Percentiles rank a stretch among this genome's conserved stretches.
These are phyloP conservation scores for Biscutella laevigata DNA, from an alignment of 441 rosid species.

Conservation along the genomic window DNA sequence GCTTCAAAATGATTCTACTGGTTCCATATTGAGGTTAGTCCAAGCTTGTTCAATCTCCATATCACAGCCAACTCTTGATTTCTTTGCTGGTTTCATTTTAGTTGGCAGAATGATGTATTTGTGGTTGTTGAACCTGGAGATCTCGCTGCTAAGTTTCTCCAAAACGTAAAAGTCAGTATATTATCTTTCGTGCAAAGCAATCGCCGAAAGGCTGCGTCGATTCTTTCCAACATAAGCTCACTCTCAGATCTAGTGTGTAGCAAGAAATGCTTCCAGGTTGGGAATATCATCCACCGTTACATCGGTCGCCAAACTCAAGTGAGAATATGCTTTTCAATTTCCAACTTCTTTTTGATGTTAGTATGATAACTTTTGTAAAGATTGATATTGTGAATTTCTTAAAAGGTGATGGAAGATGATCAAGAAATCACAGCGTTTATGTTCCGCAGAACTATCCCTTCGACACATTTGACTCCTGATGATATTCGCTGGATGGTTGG, in stretches of 20 bases:
- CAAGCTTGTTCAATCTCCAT: no score
- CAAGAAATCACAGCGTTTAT: conserved; percentile 85
- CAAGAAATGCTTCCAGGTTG: conserved; percentile 80
- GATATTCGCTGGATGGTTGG: conserved; percentile 98
- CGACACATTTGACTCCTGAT: conserved; percentile 66
- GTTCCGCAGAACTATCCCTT: conserved; percentile 94
- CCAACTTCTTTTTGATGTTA: conserved; percentile 11
- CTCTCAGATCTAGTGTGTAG: conserved; percentile 58
- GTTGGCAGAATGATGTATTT: conserved; percentile 94
- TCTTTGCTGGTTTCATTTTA: conserved; percentile 9
- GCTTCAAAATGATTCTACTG: conserved; percentile 74
- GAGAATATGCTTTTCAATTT: conserved; percentile 12
- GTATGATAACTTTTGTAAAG: neutral
- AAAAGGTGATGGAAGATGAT: conserved; percentile 92
- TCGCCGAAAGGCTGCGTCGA: conserved; percentile 43
- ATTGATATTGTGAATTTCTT: conserved; percentile 10
- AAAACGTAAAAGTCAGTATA: conserved; percentile 69
- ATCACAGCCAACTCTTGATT: no score
- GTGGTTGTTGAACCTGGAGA: conserved; percentile 99
- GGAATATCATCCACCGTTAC: conserved; percentile 75
- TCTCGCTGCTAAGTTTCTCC: conserved; percentile 79
- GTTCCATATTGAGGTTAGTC: conserved; percentile 71
- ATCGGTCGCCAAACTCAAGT: conserved; percentile 93
- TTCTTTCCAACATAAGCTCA: conserved; percentile 57
- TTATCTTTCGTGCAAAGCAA: conserved; percentile 45